phyloP scores from a whole-genome alignment of 1,139 yeast genomes.

The Candida pseudoviswanathii region DNA sequence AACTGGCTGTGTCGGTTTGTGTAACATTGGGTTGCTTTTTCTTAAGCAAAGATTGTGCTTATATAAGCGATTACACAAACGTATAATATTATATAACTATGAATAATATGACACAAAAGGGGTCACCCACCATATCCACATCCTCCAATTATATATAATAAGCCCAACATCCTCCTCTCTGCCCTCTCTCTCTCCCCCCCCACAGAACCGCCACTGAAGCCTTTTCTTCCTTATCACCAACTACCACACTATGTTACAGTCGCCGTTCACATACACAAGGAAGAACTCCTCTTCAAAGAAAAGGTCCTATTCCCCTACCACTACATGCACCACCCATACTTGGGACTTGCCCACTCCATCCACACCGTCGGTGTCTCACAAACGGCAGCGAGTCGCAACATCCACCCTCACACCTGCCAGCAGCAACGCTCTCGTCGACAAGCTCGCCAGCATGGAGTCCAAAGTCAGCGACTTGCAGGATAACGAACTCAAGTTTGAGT shows the following conservation, averaged over 20 bases:
- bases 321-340: background rate
- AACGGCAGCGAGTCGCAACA: background rate
- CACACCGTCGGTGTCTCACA: background rate
- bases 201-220: no score
- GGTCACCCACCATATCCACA: no score
- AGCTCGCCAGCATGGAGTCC: conserved; percentile 11
- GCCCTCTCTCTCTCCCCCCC: background rate
- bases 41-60: no score
- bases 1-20: no score
- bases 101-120: background rate
- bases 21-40: no score
- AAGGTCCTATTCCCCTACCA: background rate
- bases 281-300: background rate
- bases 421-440: background rate
- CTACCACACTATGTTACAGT: conserved; percentile 5
- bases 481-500: conserved; percentile 7
- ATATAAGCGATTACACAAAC: no score
- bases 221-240: background rate
- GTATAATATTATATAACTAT: no score
- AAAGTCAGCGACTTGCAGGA: conserved; percentile 10
- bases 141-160: no score
- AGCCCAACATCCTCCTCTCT: background rate
- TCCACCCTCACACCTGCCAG: background rate
- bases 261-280: conserved; percentile 11
- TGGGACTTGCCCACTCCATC: conserved; percentile 8